Conservation (phyloP, 352 stramenopile genomes). For the Phytophthora colocasiae region DNA sequence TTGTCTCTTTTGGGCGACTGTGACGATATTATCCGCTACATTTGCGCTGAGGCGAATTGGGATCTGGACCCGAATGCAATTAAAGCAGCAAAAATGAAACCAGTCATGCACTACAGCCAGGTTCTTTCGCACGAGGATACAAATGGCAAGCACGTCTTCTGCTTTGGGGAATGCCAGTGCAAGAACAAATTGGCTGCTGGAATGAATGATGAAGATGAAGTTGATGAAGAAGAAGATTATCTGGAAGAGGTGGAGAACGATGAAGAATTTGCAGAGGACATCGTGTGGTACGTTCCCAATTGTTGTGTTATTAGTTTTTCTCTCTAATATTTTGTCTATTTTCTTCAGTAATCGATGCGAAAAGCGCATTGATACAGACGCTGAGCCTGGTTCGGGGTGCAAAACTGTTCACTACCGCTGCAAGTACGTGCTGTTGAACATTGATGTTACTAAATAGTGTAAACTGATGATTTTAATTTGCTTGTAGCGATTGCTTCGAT, state of each 20-base stretch:
- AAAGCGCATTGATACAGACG: slow-evolving; percentile 39
- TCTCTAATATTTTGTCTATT: slow-evolving; percentile 2
- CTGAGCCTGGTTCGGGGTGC: slow-evolving; percentile 17
- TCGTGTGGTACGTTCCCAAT: slow-evolving; percentile 51
- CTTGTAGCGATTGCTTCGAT: slow-evolving; percentile 75
- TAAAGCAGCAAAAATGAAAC: slow-evolving; percentile 27
- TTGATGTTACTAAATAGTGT: not conserved
- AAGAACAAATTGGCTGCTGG: slow-evolving; percentile 45
- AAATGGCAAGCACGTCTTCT: slow-evolving; percentile 37
- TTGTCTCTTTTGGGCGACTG: slow-evolving; percentile 84
- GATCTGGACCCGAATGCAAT: slow-evolving; percentile 21
- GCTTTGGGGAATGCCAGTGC: slow-evolving; percentile 63
- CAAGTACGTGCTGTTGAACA: slow-evolving; percentile 32
- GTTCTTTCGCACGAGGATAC: slow-evolving; percentile 38
- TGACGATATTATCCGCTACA: slow-evolving; percentile 74
- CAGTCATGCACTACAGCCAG: slow-evolving; percentile 11
- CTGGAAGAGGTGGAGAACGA: slow-evolving; percentile 36
- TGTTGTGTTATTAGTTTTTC: not conserved
- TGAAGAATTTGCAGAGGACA: slow-evolving; percentile 46
- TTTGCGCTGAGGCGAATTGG: slow-evolving; percentile 72
- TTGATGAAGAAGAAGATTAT: slow-evolving; percentile 11
- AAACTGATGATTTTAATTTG: slow-evolving; percentile 8
- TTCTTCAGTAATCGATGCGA: slow-evolving; percentile 44
- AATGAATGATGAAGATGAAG: slow-evolving; percentile 32
- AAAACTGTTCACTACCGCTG: slow-evolving; percentile 47